Base-by-base conservation (phyloP, 805 yeast genomes). In the Pichia californica region DNA sequence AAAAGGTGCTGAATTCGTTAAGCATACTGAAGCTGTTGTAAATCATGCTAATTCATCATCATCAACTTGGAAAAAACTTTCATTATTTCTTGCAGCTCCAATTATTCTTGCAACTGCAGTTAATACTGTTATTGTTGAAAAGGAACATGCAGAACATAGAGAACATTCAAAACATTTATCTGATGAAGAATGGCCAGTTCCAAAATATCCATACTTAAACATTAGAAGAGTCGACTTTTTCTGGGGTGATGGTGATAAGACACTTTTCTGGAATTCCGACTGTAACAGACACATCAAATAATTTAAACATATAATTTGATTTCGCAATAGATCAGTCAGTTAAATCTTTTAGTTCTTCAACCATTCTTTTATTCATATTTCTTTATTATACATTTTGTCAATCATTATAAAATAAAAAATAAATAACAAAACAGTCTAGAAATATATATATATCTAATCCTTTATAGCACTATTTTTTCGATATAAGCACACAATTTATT, bases 241-340 rank as follows among this genome's bases (percentile, higher is more conserved):
- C 83, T 93, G 98, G 98, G 99, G 99, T 63, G 91, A 93, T 64
- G 98, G 99, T 65, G 96, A 89, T 76, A 81, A 86, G 78, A 88
- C 98, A 51, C 71, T 83, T 63, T 93, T 93, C 84, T 93, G 99
- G 99, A 88, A 88, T 75, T 75, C 86, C 41, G 84, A 79, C 59
- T 77, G 85, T 63, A 91, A 91, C 85, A 87, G 95, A 77, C 86
- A 86, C 74, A 69, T 83, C 59, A 72, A 43, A 40, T 44, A 52
- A 32, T n/a, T n/a, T n/a, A n/a, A n/a, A n/a, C n/a, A n/a, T n/a
- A n/a, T n/a, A n/a, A n/a, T n/a, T n/a, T n/a, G n/a, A n/a, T n/a
- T n/a, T n/a, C n/a, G n/a, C n/a, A n/a, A n/a, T n/a, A n/a, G n/a
- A n/a, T n/a, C n/a, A n/a, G n/a, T n/a, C n/a, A n/a, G n/a, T n/a